Evolutionary conservation across 2,329 filamentous ascomycete genomes (phyloP).

Genomic region (Dactylellina leptospora): DNA sequence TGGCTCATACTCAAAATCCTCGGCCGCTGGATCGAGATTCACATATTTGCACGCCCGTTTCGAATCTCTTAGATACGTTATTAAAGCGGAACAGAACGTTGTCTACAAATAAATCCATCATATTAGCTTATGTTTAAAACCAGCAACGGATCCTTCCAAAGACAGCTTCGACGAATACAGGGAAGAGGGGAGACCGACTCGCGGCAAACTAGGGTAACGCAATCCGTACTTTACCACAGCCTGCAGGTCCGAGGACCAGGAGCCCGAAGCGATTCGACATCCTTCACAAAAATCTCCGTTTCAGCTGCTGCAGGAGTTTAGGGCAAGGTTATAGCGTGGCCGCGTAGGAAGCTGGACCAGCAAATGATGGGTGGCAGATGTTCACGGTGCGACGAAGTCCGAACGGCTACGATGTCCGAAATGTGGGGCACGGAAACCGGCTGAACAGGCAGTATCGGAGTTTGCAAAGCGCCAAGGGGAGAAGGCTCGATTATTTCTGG

Average conservation of each 20-base stretch:
- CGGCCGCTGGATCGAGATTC: slow-evolving; percentile 96
- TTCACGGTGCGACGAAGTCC: slow-evolving; percentile 37
- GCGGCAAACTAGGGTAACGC: slow-evolving; percentile 25
- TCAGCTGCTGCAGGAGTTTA: not conserved
- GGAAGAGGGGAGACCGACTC: slow-evolving; percentile 19
- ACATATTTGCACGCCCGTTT: slow-evolving; percentile 64
- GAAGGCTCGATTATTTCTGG: not conserved
- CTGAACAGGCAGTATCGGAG: not conserved
- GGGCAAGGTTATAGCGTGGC: not conserved
- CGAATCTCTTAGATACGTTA: slow-evolving; percentile 83
- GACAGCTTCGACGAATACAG: slow-evolving; percentile 23
- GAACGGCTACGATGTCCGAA: slow-evolving; percentile 46
- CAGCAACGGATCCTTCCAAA: slow-evolving; percentile 12
- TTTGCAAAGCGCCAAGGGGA: not conserved
- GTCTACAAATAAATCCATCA: slow-evolving; percentile 69
- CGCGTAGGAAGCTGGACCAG: not conserved
- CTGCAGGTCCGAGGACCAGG: slow-evolving; percentile 94
- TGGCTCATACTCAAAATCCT: slow-evolving; percentile 87
- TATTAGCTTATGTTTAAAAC: not conserved
- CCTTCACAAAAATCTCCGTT: slow-evolving; percentile 61
- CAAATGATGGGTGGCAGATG: not conserved
- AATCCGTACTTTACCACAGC: slow-evolving; percentile 80
- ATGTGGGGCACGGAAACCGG: slow-evolving; percentile 20
- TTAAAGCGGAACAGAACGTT: slow-evolving; percentile 92
- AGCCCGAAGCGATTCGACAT: slow-evolving; percentile 84